phyloP scores from a whole-genome alignment of 2,329 filamentous ascomycete species.

The Neofusicoccum cordaticola region DNA sequence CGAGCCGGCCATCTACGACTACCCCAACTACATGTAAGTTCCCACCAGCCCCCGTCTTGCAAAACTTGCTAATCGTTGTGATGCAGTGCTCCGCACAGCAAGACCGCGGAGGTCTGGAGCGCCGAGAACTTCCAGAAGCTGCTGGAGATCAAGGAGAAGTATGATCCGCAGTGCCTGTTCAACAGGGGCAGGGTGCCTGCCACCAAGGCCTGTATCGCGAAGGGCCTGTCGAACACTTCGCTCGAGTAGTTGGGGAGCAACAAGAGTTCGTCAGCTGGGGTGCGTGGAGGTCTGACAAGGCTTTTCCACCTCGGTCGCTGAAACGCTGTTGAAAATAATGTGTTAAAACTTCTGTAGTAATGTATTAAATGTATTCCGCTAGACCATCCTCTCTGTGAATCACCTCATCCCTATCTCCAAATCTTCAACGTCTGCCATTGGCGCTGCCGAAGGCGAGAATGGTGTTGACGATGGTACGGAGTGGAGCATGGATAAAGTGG shows the following conservation, averaged over 20 bases:
- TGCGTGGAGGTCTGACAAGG: no score
- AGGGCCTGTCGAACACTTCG: conserved; percentile 5
- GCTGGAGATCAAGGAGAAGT: conserved; percentile 10
- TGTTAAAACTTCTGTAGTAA: no score
- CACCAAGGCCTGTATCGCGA: not conserved
- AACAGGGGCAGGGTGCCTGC: conserved; percentile 2
- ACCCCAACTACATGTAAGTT: conserved; percentile 15
- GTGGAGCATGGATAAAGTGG: no score
- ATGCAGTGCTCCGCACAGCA: not conserved
- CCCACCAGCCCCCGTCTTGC: not conserved
- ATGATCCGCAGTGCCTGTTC: conserved; percentile 9
- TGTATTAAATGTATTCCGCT: no score
- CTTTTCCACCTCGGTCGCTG: no score
- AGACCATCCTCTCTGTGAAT: no score
- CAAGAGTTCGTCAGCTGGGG: no score
- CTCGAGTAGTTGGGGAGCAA: not conserved
- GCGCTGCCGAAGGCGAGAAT: no score
- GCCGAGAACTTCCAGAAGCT: conserved; percentile 5
- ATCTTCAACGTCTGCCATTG: no score
- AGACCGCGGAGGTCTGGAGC: conserved; percentile 6
- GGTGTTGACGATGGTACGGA: no score
- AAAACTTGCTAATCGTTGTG: not conserved
- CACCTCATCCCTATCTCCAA: no score
- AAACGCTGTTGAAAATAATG: no score
- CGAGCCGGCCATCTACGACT: conserved; percentile 7